Evolutionary conservation across 805 yeast species (phyloP), one percentile per base, ranked within the genome.

Genomic region (Cyberlindnera mississippiensis): DNA sequence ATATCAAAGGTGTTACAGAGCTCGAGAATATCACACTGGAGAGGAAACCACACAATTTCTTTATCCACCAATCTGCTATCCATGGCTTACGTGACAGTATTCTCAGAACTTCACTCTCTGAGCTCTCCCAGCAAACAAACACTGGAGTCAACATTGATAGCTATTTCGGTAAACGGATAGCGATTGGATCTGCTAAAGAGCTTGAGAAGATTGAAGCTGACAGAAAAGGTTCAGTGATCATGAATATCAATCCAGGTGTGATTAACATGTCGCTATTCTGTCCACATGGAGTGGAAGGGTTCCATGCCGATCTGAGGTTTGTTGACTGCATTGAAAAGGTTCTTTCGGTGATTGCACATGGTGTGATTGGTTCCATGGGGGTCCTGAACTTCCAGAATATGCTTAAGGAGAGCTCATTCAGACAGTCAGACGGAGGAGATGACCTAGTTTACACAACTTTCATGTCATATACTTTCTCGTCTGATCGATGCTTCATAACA

Each of bases 301-400:
- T 31, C 17, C 19, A 28, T 5, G 37, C 36, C 11, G 48, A 46
- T 24, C 16, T 20, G 14, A 35, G 37, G 1, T 38, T 38, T 16
- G 38, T 49, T 8, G 39, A 39, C 10, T 45, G 46, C 16, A 22
- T 49, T 13, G 38, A 36, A 2, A 22, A 26, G 16, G 36, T 35
- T 6, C 35, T 32, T n/a, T 18, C 11, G 17, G 28, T 46, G 8
- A 13, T 43, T n/a, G 39, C 28, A 18, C 15, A 6, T 8, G 43
- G 45, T 2, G 20, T 38, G 11, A 2, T 14, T 3, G 47, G 50
- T 3, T 20, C 34, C 4, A 35, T 46, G 16, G 31, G 41, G 4
- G 29, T 51, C 3, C 30, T 51, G 41, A 49, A 45, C 13, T 24
- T 49, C 35, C 53, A 49, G 29, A 51, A 51, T 20, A 46, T 47